A percentile compares a stretch with the other conserved stretches of the same genome.
These are phyloP conservation scores for Mucor indicus DNA, from an alignment of 371 early-diverging fungal species.

Conservation along the genomic window DNA sequence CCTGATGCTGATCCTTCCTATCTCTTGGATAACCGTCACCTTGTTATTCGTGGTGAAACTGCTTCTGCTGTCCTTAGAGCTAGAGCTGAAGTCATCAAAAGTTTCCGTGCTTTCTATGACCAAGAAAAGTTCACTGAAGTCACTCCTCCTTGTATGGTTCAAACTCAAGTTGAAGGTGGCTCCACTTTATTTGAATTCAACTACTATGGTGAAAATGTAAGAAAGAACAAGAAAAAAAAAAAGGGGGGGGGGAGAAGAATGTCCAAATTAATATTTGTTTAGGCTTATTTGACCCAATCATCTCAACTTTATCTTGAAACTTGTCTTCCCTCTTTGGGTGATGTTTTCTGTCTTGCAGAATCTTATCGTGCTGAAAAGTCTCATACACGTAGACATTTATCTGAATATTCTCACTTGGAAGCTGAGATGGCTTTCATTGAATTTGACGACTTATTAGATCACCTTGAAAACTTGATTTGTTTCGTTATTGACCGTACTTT, in stretches of 20 bases:
- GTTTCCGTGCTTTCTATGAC: conserved; percentile 96
- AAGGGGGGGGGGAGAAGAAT: background rate
- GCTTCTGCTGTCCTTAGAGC: conserved; percentile 90
- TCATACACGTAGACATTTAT: conserved; percentile 98
- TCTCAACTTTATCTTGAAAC: conserved; percentile 99
- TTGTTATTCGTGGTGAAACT: conserved; percentile 95
- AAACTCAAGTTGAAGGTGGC: conserved; percentile 99
- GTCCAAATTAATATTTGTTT: background rate
- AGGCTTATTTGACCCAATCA: conserved; percentile 98
- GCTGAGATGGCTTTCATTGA: conserved; percentile 96
- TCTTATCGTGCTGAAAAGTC: conserved; percentile 99
- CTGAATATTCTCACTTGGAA: conserved; percentile 99
- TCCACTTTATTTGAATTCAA: conserved; percentile 95
- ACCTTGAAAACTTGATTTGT: conserved; percentile 91
- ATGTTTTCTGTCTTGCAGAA: conserved; percentile 97
- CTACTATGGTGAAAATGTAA: conserved; percentile 93
- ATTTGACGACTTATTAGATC: conserved; percentile 90
- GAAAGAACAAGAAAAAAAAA: background rate
- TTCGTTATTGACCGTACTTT: conserved; percentile 83
- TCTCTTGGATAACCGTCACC: conserved; percentile 93
- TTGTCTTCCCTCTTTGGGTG: conserved; percentile 93
- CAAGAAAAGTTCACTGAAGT: conserved; percentile 86
- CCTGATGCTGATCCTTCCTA: conserved; percentile 88
- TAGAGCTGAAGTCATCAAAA: conserved; percentile 83
- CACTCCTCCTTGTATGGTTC: conserved; percentile 99